A percentile compares a stretch with the other conserved stretches of the same genome.
These are phyloP conservation scores for Austroboletus novae-zelandiae DNA, from an alignment of 1,284 basidiomycete genomes.

Conservation along the genomic window DNA sequence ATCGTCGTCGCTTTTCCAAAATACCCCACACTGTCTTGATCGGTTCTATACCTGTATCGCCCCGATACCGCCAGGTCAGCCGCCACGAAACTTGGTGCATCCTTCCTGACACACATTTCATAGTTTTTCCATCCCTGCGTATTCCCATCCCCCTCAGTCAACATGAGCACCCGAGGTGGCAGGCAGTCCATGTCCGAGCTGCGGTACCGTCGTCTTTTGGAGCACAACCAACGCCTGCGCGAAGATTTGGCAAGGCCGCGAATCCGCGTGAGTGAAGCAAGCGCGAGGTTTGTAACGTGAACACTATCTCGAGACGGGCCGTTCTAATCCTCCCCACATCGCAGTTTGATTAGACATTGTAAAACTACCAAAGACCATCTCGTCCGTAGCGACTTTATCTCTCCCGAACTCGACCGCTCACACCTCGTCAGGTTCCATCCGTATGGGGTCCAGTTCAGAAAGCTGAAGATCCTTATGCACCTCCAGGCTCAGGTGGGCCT, in stretches of 20 bases:
- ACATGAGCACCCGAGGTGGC: constrained; percentile 60
- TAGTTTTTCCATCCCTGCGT: constrained; percentile 2
- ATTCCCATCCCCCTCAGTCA: constrained; percentile 10
- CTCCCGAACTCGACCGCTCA: constrained; percentile 6
- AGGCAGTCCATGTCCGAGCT: constrained; percentile 94
- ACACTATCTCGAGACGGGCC: constrained; percentile 1
- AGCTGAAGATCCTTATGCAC: constrained; percentile 80
- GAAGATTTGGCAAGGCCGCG: constrained; percentile 90
- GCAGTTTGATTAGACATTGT: constrained; percentile 87
- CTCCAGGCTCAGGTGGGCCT: constrained; percentile 33
- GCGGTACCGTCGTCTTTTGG: constrained; percentile 88
- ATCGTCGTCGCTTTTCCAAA: constrained; percentile 4
- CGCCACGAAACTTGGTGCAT: not conserved
- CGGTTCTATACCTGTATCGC: not conserved
- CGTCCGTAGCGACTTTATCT: constrained; percentile 16
- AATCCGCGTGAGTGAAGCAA: constrained; percentile 88
- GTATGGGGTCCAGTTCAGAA: constrained; percentile 89
- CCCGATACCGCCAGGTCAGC: constrained; percentile 8
- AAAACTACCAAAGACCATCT: constrained; percentile 80
- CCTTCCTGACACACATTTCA: constrained; percentile 4
- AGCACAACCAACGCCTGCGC: constrained; percentile 89
- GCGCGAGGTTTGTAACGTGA: constrained; percentile 63
- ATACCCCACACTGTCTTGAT: constrained; percentile 6
- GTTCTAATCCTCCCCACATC: constrained; percentile 8
- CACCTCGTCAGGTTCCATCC: constrained; percentile 67